Base-by-base conservation (phyloP, 1,284 basidiomycete genomes). In the Cryptococcus neoformans region DNA sequence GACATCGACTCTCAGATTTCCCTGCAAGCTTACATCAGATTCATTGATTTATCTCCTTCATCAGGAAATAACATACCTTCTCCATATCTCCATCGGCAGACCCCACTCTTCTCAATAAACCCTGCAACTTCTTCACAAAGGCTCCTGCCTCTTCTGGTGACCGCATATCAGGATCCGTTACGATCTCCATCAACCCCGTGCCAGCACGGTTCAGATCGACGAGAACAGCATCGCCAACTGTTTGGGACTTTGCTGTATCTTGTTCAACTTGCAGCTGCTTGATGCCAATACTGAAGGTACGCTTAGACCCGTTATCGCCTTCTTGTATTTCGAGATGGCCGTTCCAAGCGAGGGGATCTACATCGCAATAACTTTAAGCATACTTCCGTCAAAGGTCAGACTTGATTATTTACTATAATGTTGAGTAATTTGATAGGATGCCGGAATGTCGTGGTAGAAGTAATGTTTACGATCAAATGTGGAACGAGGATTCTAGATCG, bases 71-170 rank as follows among this genome's bases (percentile, higher is more conserved):
- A 62, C 75, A 8, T 44, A 91, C 93, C 75, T 93, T 87, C 67
- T 99, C 95, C 96, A 99, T 98, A 71, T 96, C 96, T 0, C 92
- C 94, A 72, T 96, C 92, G 51, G 91, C 92, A 0, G 90, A 87
- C 0, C 91, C 92, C 4, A 96, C 82, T 8, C 89, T 82, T 6
- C 94, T 84, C 12, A 99, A 79, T 16, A 96, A 71, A 1, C 86
- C 83, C 70, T 96, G 94, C 2, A 99, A 79, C 38, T 88, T 84
- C 38, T 87, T 83, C 1, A 98, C 89, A 75, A 97, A 99, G 4
- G 87, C 84, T 1, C 85, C 90, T 4, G 93, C 95, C 74, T 99
- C 90, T 75, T 95, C 92, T 2, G 95, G 87, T 49, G 42, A 90
- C 88, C 87, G 80, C 80, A 99, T 85, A 73, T 98, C 92, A 0